Evolutionary conservation across 306 rosid species (phyloP).

Genomic region (Inga oerstediana): DNA sequence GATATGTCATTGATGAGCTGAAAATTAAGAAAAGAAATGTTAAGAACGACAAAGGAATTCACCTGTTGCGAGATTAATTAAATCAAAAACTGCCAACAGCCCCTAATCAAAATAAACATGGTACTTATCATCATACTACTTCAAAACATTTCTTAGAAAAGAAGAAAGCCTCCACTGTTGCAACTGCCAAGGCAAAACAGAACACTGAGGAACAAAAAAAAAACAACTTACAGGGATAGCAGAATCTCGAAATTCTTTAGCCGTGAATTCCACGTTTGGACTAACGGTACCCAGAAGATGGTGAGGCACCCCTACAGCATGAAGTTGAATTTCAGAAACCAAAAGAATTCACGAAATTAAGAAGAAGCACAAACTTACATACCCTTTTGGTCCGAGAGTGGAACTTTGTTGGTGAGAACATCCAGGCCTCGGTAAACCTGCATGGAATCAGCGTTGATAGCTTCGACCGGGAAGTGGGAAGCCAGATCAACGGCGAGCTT

Average conservation of each 20-base stretch:
- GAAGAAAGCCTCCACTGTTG: no score
- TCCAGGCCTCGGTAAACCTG: conserved; percentile 85
- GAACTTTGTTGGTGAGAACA: conserved; percentile 84
- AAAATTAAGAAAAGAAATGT: conserved; percentile 15
- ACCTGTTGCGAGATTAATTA: neutral
- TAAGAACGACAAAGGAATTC: neutral
- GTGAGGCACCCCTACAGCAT: conserved; percentile 69
- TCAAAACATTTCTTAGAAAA: no score
- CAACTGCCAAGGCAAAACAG: neutral
- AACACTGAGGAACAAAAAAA: neutral
- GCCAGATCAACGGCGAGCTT: conserved; percentile 80
- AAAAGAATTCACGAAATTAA: neutral
- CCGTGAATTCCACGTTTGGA: conserved; percentile 76
- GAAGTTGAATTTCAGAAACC: conserved; percentile 22
- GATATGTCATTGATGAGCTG: conserved; percentile 76
- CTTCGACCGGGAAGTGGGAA: conserved; percentile 72
- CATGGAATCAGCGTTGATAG: conserved; percentile 94
- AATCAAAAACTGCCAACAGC: neutral
- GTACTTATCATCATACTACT: neutral
- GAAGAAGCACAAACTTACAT: neutral
- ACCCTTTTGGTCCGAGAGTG: conserved; percentile 70
- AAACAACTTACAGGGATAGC: conserved; percentile 61
- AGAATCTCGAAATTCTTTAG: conserved; percentile 79
- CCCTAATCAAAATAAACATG: neutral
- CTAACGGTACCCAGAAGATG: conserved; percentile 81